Percentiles rank a stretch among this genome's conserved stretches.
Evolutionary conservation across 352 stramenopile genomes (phyloP).

Genomic region (Thalassiosira mediterranea): DNA sequence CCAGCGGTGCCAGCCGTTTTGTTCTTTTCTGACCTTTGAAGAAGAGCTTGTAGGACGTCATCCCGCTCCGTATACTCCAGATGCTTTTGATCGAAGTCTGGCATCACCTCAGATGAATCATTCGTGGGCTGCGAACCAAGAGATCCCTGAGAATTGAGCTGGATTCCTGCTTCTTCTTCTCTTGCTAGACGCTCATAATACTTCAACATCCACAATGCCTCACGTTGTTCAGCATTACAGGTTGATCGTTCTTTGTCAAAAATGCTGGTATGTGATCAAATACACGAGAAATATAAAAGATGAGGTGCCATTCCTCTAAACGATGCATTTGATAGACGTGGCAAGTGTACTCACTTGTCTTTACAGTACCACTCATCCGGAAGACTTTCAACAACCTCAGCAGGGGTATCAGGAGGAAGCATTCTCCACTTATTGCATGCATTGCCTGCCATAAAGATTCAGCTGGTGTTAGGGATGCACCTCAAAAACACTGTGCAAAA

Average conservation of each 20-base stretch:
- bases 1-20: conserved; percentile 63
- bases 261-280: conserved; percentile 76
- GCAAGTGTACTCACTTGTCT: conserved; percentile 46
- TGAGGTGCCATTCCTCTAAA: too few species aligned
- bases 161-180: conserved; percentile 25
- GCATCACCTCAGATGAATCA: background rate
- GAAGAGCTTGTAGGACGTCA: conserved; percentile 49
- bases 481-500: background rate
- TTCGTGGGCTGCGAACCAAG: conserved; percentile 5
- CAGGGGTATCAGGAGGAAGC: conserved; percentile 84
- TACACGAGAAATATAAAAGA: conserved; percentile 1
- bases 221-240: conserved; percentile 88
- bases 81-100: conserved; percentile 13
- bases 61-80: conserved; percentile 43
- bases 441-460: conserved; percentile 86
- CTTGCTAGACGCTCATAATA: conserved; percentile 30
- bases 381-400: conserved; percentile 86
- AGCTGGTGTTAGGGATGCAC: background rate
- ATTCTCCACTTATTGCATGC: conserved; percentile 93
- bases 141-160: conserved; percentile 29
- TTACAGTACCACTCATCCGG: conserved; percentile 93
- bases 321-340: too few species aligned
- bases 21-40: conserved; percentile 37
- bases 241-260: conserved; percentile 87
- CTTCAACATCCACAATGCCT: conserved; percentile 25